These are phyloP conservation scores for Xenosphaeropsis pyriputrescens DNA, from an alignment of 2,329 filamentous ascomycete species.

Conservation along the genomic window DNA sequence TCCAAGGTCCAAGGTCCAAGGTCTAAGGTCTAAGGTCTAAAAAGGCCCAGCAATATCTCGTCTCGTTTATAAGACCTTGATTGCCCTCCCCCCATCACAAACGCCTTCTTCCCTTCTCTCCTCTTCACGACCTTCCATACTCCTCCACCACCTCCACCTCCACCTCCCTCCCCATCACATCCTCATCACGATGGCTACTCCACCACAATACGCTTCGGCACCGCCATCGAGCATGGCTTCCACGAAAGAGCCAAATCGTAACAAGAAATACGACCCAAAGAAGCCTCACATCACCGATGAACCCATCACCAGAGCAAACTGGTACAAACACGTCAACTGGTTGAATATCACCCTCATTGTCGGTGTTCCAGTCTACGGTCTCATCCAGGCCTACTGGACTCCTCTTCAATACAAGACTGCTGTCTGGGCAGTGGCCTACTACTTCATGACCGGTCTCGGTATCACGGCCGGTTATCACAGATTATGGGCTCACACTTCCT, in stretches of 20 bases:
- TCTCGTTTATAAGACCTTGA: too few relatives aligned
- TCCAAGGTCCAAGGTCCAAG: too few relatives aligned
- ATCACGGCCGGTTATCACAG: constrained; percentile 68
- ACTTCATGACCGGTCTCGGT: constrained; percentile 67
- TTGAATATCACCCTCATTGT: constrained; percentile 69
- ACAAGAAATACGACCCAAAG: constrained; percentile 30
- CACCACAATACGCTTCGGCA: constrained; percentile 1
- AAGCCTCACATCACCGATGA: constrained; percentile 74
- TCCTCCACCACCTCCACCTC: not conserved
- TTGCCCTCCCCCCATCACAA: not conserved
- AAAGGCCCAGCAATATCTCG: too few relatives aligned
- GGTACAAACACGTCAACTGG: constrained; percentile 86
- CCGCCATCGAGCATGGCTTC: constrained; percentile 1
- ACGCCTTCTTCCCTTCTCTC: not conserved
- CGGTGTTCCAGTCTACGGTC: constrained; percentile 55
- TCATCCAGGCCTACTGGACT: constrained; percentile 60
- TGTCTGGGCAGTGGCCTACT: constrained; percentile 59
- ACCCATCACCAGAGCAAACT: constrained; percentile 64
- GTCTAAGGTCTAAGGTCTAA: too few relatives aligned
- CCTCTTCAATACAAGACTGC: constrained; percentile 56
- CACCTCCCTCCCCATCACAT: not conserved
- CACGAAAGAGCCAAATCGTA: constrained; percentile 1
- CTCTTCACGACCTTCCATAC: not conserved
- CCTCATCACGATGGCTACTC: not conserved
- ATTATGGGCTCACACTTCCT: constrained; percentile 73